Percentiles rank a stretch among this genome's conserved stretches.
Conservation (phyloP, 495 filamentous ascomycete genomes). For the Tuber borchii region DNA sequence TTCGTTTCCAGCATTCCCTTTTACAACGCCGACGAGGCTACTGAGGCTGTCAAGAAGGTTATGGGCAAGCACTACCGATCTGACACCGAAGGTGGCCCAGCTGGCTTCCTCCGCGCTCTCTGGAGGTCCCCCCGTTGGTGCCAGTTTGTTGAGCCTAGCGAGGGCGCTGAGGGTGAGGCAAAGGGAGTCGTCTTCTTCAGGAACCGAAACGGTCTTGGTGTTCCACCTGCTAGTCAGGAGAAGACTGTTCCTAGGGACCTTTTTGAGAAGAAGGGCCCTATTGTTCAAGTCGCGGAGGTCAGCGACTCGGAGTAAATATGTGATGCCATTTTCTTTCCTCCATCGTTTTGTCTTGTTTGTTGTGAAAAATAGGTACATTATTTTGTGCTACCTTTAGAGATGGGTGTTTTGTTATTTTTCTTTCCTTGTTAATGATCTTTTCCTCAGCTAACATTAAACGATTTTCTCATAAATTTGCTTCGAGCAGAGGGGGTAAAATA, state of each 20-base stretch:
- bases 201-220: constrained; percentile 69
- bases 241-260: constrained; percentile 4
- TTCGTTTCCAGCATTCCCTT: constrained; percentile 80
- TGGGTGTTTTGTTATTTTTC: constrained; percentile 1
- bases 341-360: constrained; percentile 10
- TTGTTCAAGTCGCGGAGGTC: constrained; percentile 25
- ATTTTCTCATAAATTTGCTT: neutral
- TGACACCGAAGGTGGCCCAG: constrained; percentile 56
- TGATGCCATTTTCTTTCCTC: constrained; percentile 8
- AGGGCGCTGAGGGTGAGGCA: constrained; percentile 57
- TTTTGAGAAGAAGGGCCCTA: constrained; percentile 16
- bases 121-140: constrained; percentile 62
- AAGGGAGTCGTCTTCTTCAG: constrained; percentile 66
- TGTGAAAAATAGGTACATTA: neutral
- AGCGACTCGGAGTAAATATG: constrained; percentile 29
- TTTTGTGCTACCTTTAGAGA: neutral
- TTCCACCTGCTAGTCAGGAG: constrained; percentile 47
- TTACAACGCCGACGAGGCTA: constrained; percentile 84
- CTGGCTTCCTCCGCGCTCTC: constrained; percentile 59
- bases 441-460: neutral
- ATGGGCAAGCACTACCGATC: constrained; percentile 77
- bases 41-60: constrained; percentile 71
- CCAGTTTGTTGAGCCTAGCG: constrained; percentile 67
- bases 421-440: neutral
- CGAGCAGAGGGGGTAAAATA: neutral